phyloP scores from a whole-genome alignment of 805 yeast genomes.

The Candida yuanshanica region DNA sequence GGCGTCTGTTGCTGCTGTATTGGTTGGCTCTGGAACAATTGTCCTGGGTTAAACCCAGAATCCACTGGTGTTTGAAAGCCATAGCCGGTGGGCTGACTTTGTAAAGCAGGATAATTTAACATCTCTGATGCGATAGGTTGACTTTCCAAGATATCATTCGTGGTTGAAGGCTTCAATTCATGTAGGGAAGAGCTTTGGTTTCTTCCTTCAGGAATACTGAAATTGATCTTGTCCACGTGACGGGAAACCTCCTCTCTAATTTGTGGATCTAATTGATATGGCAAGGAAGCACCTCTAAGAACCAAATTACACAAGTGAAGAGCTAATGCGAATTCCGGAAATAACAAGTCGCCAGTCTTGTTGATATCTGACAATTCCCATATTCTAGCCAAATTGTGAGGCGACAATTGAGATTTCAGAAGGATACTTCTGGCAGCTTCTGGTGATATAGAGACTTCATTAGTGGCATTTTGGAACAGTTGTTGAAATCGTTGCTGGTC shows the following conservation, averaged over 20 bases:
- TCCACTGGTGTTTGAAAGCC: conserved; percentile 20
- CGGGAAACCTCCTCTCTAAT: conserved; percentile 78
- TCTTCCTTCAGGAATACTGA: conserved; percentile 56
- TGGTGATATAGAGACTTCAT: conserved; percentile 52
- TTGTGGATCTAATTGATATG: conserved; percentile 62
- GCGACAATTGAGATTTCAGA: conserved; percentile 70
- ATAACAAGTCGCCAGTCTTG: conserved; percentile 75
- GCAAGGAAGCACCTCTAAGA: conserved; percentile 72
- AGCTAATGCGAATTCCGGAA: conserved; percentile 93
- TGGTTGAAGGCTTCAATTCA: conserved; percentile 6
- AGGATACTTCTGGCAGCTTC: conserved; percentile 73
- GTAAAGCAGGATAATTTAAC: conserved; percentile 14
- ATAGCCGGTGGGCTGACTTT: conserved; percentile 34
- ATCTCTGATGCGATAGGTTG: conserved; percentile 28
- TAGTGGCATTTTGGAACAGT: conserved; percentile 74
- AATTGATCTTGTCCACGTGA: conserved; percentile 81
- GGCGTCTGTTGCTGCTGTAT: conserved; percentile 1
- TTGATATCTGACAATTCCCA: conserved; percentile 90
- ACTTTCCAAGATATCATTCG: conserved; percentile 16
- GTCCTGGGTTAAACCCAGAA: background rate
- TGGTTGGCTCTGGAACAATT: conserved; percentile 3
- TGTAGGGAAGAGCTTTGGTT: background rate
- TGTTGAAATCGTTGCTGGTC: conserved; percentile 85
- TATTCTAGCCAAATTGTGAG: conserved; percentile 72
- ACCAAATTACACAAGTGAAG: conserved; percentile 79